These are phyloP conservation scores for Cephaloascus albidus DNA, from an alignment of 805 yeast species.

Conservation along the genomic window DNA sequence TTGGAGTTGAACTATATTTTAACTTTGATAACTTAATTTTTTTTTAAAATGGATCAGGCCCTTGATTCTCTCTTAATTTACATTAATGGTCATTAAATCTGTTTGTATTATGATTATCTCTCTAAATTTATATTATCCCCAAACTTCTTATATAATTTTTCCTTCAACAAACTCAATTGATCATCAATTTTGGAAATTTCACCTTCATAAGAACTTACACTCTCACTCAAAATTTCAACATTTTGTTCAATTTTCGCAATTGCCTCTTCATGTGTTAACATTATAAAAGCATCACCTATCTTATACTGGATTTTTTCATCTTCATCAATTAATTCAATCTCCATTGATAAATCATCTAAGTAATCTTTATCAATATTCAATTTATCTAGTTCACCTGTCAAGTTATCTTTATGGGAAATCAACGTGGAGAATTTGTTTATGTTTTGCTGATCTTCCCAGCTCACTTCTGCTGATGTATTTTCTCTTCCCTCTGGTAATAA, in stretches of 20 bases:
- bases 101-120: no score
- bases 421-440: constrained; percentile 85
- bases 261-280: constrained; percentile 56
- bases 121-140: constrained; percentile 87
- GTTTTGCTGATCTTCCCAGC: constrained; percentile 80
- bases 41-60: no score
- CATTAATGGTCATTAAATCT: no score
- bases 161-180: constrained; percentile 53
- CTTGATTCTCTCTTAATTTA: no score
- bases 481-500: constrained; percentile 46
- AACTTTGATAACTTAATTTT: no score
- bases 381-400: constrained; percentile 37
- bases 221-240: constrained; percentile 38
- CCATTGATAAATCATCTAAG: constrained; percentile 76
- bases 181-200: constrained; percentile 44
- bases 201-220: constrained; percentile 35
- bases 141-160: constrained; percentile 75
- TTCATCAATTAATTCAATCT: constrained; percentile 75
- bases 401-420: constrained; percentile 58
- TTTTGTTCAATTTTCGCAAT: constrained; percentile 60
- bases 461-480: constrained; percentile 48
- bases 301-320: constrained; percentile 68
- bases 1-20: no score
- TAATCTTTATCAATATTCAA: constrained; percentile 72
- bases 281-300: constrained; percentile 75